A percentile compares a stretch with the other conserved stretches of the same genome.
Evolutionary conservation across 495 filamentous ascomycete genomes (phyloP).

Genomic region (Tuber microsphaerosporum): DNA sequence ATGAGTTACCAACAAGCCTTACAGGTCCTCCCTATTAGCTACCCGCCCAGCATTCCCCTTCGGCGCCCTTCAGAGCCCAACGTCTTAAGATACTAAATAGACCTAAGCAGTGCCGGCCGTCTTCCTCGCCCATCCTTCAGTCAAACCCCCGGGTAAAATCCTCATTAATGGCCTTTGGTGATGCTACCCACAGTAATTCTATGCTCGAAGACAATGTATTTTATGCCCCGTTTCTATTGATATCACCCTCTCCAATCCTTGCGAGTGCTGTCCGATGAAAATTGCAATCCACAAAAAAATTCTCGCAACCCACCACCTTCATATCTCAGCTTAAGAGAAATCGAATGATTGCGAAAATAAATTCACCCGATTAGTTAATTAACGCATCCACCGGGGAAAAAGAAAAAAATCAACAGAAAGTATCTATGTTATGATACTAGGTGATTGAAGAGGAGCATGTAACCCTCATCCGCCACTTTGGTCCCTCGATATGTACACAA

Average conservation of each 20-base stretch:
- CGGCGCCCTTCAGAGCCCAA: too few species aligned
- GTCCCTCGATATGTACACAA: neutral
- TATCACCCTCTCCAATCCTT: neutral
- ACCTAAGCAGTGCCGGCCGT: too few species aligned
- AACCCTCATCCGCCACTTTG: neutral
- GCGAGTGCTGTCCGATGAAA: neutral
- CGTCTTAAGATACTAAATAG: too few species aligned
- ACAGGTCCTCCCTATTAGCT: too few species aligned
- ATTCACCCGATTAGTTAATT: neutral
- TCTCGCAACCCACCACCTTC: neutral
- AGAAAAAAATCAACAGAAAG: neutral
- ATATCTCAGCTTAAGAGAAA: neutral
- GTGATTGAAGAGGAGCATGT: neutral
- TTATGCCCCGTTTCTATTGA: neutral
- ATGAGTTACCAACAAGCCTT: too few species aligned
- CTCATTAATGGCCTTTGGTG: neutral
- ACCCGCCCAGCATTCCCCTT: too few species aligned
- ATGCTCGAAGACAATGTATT: neutral
- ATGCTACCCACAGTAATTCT: neutral
- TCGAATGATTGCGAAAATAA: neutral
- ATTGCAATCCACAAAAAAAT: neutral
- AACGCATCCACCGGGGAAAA: neutral
- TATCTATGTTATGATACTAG: neutral
- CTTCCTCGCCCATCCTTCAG: too few species aligned
- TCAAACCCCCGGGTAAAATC: too few species aligned